Percentiles rank a stretch among this genome's conserved stretches.
Conservation (phyloP, 1,139 yeast genomes). For the Geotrichum restrictum region DNA sequence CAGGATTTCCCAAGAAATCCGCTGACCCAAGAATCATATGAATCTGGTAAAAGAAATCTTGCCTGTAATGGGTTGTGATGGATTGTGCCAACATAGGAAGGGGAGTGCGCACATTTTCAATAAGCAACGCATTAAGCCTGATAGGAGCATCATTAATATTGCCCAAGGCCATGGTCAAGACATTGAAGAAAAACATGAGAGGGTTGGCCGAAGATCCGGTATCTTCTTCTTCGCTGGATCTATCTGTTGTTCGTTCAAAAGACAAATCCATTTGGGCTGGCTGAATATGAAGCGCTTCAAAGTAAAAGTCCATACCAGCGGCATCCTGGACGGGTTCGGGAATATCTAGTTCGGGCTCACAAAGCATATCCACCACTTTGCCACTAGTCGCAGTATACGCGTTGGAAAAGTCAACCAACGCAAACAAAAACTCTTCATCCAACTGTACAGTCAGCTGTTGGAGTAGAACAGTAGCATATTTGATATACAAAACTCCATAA, state of each 20-base stretch:
- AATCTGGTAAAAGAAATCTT: constrained; percentile 83
- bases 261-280: constrained; percentile 86
- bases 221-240: constrained; percentile 55
- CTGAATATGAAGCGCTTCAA: constrained; percentile 87
- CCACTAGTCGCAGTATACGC: constrained; percentile 32
- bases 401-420: constrained; percentile 70
- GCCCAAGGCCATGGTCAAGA: constrained; percentile 93
- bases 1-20: constrained; percentile 93
- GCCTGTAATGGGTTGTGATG: constrained; percentile 80
- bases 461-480: constrained; percentile 79
- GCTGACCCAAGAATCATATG: constrained; percentile 94
- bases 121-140: constrained; percentile 73
- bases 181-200: constrained; percentile 65
- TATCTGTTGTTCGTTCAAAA: constrained; percentile 76
- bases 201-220: constrained; percentile 54
- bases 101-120: constrained; percentile 87
- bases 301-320: constrained; percentile 71
- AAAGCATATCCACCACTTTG: constrained; percentile 40
- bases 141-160: constrained; percentile 96
- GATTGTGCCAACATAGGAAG: constrained; percentile 66
- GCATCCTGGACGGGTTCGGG: constrained; percentile 68
- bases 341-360: constrained; percentile 58
- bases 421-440: constrained; percentile 88
- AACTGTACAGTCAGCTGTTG: constrained; percentile 90
- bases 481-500: constrained; percentile 84